Evolutionary conservation across 768 basidiomycete genomes (phyloP), one percentile per base, ranked within the genome.

Genomic region (Boletus speciosus): DNA sequence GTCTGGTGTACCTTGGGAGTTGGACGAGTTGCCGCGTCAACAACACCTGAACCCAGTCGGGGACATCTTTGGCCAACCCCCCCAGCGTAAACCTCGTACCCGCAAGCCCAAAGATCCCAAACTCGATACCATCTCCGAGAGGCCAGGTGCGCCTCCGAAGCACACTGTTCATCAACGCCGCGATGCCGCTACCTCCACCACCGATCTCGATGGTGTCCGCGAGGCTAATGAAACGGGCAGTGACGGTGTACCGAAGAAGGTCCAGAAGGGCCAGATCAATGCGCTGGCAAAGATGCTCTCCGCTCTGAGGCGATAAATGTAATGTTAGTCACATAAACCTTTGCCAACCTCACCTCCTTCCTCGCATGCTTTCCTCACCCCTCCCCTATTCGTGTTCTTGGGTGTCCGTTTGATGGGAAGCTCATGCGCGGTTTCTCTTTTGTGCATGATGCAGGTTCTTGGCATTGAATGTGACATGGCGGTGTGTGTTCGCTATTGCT

Each of bases 241-340:
- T 41, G 78, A 80, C 34, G 76, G 78, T 46, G 73, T 73, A 46
- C 81, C 82, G 48, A 74, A 90, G 79, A 92, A 88, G 74, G 86
- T 90, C 65, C 86, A 91, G 76, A 93, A 86, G 72, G 89, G 87
- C 45, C 93, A 94, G 77, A 93, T 93, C 74, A 85, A 86, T 64
- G 82, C 90, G 39, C 77, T 95, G 63, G 92, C 92, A 54, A 94
- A 94, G 84, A 91, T 95, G 90, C 75, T 94, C 54, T 90, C 85
- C 53, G 87, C 88, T 48, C 71, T 90, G 72, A 79, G 87, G 65
- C 85, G 85, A 65, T 88, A 50, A 68, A 59, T 66, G 64, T 64
- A 60, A 68, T 58, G 66, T 63, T 65, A 61, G 68, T 68, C 35
- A 47, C 52, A 66, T 52, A 44, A 54, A 56, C 51, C 44, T 47